phyloP scores from a whole-genome alignment of 257 asterid genomes.

The Forsythia suspensa region DNA sequence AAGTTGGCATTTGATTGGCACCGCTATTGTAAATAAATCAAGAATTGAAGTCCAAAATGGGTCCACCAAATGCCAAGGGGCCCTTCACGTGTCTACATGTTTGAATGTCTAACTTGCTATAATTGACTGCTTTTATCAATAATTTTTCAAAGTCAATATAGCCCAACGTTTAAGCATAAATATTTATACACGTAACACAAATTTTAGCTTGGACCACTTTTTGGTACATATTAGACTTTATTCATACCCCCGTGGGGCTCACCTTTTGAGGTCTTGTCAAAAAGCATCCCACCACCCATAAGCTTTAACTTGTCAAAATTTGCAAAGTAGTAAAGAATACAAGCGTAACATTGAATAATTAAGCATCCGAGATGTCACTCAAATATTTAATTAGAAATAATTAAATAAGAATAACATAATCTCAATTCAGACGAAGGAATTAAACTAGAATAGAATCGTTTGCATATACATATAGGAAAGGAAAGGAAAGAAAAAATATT shows the following conservation, averaged over 20 bases:
- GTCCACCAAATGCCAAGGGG: background rate
- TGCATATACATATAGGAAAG: background rate
- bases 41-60: background rate
- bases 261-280: background rate
- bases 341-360: too few relatives aligned
- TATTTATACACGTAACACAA: background rate
- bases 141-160: slow-evolving; percentile 37
- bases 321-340: too few relatives aligned
- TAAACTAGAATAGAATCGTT: too few relatives aligned
- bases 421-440: too few relatives aligned
- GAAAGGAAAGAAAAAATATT: background rate
- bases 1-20: slow-evolving; percentile 9
- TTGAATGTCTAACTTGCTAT: slow-evolving; percentile 28
- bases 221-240: background rate
- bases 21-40: background rate
- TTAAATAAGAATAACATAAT: too few relatives aligned
- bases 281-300: background rate
- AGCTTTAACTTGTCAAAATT: too few relatives aligned
- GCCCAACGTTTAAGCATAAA: slow-evolving; percentile 8
- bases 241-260: background rate
- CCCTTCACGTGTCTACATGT: slow-evolving; percentile 34
- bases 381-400: too few relatives aligned
- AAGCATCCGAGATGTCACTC: too few relatives aligned
- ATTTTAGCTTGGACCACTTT: slow-evolving; percentile 25
- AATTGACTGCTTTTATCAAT: slow-evolving; percentile 16